These are phyloP conservation scores for Coccinonectria pachysandricola DNA, from an alignment of 2,329 filamentous ascomycete species.

Conservation along the genomic window DNA sequence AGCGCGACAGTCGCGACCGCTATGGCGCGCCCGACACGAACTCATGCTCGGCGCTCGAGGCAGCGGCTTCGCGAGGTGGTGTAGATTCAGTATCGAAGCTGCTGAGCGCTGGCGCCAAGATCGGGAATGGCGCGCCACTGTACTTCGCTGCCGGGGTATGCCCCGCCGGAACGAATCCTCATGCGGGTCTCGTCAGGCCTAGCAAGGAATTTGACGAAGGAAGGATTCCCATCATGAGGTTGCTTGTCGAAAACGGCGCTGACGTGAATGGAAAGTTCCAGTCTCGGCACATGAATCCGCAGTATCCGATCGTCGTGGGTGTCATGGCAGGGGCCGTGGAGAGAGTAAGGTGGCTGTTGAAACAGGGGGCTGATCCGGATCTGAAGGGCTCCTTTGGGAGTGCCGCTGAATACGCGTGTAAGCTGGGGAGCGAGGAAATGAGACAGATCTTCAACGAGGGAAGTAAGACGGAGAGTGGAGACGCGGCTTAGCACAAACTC, in stretches of 20 bases:
- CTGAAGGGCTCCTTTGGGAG: background rate
- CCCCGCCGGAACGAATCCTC: slow-evolving; percentile 2
- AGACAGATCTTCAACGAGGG: too few relatives aligned
- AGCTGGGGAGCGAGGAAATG: background rate
- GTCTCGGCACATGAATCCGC: slow-evolving; percentile 1
- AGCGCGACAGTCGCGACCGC: slow-evolving; percentile 5
- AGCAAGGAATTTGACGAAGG: slow-evolving; percentile 4
- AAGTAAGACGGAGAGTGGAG: too few relatives aligned
- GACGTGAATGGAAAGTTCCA: slow-evolving; percentile 6
- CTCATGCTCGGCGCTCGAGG: slow-evolving; percentile 8
- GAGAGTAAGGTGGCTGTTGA: background rate
- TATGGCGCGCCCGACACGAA: slow-evolving; percentile 5
- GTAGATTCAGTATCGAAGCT: slow-evolving; percentile 6
- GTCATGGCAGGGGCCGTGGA: background rate
- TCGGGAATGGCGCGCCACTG: slow-evolving; percentile 9
- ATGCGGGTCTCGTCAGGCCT: background rate
- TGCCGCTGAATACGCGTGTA: background rate
- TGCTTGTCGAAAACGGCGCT: slow-evolving; percentile 7
- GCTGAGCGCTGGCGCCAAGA: slow-evolving; percentile 6
- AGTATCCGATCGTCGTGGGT: background rate
- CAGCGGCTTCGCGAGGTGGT: slow-evolving; percentile 3
- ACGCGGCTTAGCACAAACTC: too few relatives aligned
- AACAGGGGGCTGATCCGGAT: background rate
- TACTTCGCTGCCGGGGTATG: slow-evolving; percentile 8
- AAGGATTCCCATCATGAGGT: slow-evolving; percentile 9